Base-by-base conservation (phyloP, 176 grass and related monocot genomes). In the Oryza meyeriana region DNA sequence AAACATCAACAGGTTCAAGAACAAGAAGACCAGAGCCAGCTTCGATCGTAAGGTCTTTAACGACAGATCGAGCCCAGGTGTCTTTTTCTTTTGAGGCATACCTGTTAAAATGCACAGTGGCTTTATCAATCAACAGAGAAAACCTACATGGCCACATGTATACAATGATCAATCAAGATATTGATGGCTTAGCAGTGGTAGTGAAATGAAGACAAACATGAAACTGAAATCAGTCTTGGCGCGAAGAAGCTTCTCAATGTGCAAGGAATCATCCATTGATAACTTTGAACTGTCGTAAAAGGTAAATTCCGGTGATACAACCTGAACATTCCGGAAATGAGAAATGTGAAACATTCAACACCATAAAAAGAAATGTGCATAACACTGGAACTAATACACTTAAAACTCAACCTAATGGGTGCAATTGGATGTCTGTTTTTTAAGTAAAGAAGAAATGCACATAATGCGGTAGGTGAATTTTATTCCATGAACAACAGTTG, bases 41-140 rank as follows among this genome's bases (percentile, higher is more conserved):
- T 84, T 98, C 95, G 74, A 98, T 39, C 20, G 90, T 88, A 61
- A 98, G 84, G 82, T 95, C 92, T 88, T 98, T 98, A 72, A 95
- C 47, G 29, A 91, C 87, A 10, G 88, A 89, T 77, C 92, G 86
- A 85, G 90, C 91, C 91, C 93, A 98, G 25, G 89, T 87, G 45
- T 98, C 92, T 33, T 95, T 98, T 86, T 94, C 90, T 87, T 98
- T 98, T 64, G 92, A 95, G 90, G 90, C 92, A 90, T 94, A 98
- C 92, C 95, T 98, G 75, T 92, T 87, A 82, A 22, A 36, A 87
- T 81, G 71, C 52, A 66, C 84, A 61, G 79, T 8, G 48, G 7
- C 64, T 41, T 24, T 58, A 44, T 50, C 35, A 72, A 12, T 69
- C 35, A 61, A 65, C 64, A 83, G 33, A 87, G 11, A 61, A 61